Base-by-base conservation (phyloP, 768 basidiomycete genomes). In the Trametopsis cervina region DNA sequence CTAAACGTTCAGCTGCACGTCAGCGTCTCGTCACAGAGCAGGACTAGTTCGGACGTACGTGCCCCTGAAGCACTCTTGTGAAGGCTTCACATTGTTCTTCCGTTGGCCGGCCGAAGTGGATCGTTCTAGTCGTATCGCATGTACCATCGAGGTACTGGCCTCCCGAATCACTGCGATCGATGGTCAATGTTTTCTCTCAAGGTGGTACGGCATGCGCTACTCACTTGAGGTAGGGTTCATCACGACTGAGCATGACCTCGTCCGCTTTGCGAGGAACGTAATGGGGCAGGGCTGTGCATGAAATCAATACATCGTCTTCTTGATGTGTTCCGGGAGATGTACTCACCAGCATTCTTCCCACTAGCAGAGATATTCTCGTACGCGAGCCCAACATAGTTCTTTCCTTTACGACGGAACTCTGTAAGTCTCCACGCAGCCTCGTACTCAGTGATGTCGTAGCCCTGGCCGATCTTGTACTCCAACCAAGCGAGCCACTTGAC, bases 61-160 rank as follows among this genome's bases (percentile, higher is more conserved):
- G 96, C 6, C 94, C 95, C 67, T 99, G 96, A 49, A 99, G 64
- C 37, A 98, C 96, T 40, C 92, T 76, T 24, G 96, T 99, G 66
- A 83, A 99, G 1, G 95, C 92, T 55, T 93, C 86, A 61, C 80
- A 84, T 62, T 90, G 83, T 53, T 90, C 85, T n/a, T 72, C 51
- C n/a, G 84, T 81, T 5, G 89, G 88, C n/a, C 82, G 77, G 36
- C 92, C 91, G 60, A 94, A 89, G 68, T 91, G 88, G 23, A 90
- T 67, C 0, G 88, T 89, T 42, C 87, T 77, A 12, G 85, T 86
- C 21, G 84, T 88, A 60, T 89, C 84, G 65, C 84, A 87, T 9
- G 95, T 98, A 4, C 92, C 94, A 59, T 97, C 94, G 53, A 75
- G 71, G 63, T 86, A 91, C 62, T 92, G 85, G 4, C 84, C 92